Conservation (phyloP, 305 asterid species). For the Solanum hybrid region DNA sequence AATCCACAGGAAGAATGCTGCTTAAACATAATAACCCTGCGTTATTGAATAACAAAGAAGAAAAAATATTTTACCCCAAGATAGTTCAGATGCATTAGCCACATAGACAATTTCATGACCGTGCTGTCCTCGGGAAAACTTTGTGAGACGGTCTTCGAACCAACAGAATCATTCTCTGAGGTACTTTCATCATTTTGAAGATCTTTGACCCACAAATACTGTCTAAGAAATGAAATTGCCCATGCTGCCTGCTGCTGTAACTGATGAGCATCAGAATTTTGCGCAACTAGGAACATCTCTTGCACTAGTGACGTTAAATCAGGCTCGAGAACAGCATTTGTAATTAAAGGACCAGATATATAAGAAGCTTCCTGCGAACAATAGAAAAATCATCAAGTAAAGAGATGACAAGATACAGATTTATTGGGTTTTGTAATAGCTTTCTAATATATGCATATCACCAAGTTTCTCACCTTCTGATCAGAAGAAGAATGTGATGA, state of each 20-base stretch:
- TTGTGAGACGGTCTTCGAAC: constrained; percentile 40
- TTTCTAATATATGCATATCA: neutral
- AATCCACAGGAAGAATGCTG: neutral
- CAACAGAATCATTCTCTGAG: constrained; percentile 30
- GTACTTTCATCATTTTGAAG: constrained; percentile 31
- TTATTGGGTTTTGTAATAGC: neutral
- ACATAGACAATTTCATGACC: constrained; percentile 69
- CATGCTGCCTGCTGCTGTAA: constrained; percentile 79
- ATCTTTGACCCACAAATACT: constrained; percentile 43
- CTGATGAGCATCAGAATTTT: constrained; percentile 60
- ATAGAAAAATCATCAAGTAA: constrained; percentile 1
- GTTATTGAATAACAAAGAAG: neutral
- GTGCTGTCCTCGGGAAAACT: constrained; percentile 59
- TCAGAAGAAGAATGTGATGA: constrained; percentile 18
- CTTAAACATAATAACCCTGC: neutral
- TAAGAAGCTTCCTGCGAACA: constrained; percentile 45
- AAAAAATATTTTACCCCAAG: constrained; percentile 41
- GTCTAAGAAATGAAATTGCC: constrained; percentile 82
- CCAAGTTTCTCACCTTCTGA: constrained; percentile 42
- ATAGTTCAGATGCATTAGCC: constrained; percentile 66
- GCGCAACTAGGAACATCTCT: constrained; percentile 74
- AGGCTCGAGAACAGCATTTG: constrained; percentile 51
- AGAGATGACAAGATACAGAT: neutral
- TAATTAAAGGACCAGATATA: constrained; percentile 43
- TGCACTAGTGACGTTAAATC: constrained; percentile 56